Percentiles rank a stretch among this genome's conserved stretches.
These are phyloP conservation scores for Oryza glaberrima DNA, from an alignment of 176 grass and related monocot genomes.

Conservation along the genomic window DNA sequence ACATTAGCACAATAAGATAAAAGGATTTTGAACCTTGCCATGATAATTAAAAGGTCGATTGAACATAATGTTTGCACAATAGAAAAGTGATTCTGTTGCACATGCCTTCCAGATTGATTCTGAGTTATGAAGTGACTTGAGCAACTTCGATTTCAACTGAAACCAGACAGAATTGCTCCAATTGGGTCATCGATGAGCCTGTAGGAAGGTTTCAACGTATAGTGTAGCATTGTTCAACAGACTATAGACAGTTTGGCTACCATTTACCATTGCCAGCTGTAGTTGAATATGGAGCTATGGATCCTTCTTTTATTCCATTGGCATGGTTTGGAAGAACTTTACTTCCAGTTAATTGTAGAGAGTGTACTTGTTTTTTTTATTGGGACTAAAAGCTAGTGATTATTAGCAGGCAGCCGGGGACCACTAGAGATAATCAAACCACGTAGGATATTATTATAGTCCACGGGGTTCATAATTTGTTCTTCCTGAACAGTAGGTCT, in stretches of 20 bases:
- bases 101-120: not conserved
- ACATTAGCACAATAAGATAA: not conserved
- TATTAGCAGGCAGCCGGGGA: not conserved
- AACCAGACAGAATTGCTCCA: not conserved
- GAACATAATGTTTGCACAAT: not conserved
- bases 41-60: not conserved
- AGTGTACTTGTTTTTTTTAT: not conserved
- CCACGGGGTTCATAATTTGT: not conserved
- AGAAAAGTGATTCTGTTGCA: not conserved
- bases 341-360: not conserved
- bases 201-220: not conserved
- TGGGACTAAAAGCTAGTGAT: not conserved
- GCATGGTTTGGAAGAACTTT: not conserved
- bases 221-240: not conserved
- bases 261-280: not conserved
- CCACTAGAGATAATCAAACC: not conserved
- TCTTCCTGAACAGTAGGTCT: not conserved
- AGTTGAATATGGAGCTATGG: not conserved
- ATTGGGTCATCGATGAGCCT: not conserved
- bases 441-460: not conserved
- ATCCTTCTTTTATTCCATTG: not conserved
- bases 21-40: not conserved
- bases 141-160: not conserved
- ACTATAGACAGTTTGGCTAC: not conserved
- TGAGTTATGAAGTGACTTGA: not conserved